phyloP scores from a whole-genome alignment of 306 rosid genomes.

The Delonix regia region DNA sequence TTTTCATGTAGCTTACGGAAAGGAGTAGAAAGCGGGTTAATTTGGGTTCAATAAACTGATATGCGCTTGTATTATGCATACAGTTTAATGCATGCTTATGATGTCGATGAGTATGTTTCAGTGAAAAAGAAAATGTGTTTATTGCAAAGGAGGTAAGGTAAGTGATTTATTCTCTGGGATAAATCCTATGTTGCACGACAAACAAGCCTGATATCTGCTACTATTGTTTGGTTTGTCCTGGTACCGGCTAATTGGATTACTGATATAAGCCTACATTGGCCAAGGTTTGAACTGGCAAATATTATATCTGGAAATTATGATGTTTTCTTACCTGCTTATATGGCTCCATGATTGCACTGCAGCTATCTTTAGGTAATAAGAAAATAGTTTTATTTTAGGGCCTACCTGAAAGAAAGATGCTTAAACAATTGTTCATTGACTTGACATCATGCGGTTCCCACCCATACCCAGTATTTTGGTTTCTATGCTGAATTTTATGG shows the following conservation, averaged over 20 bases:
- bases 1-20: not conserved
- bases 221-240: not conserved
- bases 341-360: not conserved
- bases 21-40: not conserved
- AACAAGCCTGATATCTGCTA: not conserved
- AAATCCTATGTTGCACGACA: not conserved
- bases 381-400: not conserved
- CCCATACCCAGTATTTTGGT: not conserved
- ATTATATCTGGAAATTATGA: not conserved
- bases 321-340: not conserved
- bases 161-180: not conserved
- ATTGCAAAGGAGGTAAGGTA: no score
- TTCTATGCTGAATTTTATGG: not conserved
- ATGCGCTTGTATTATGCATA: not conserved
- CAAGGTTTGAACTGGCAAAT: not conserved
- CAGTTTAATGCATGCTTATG: not conserved
- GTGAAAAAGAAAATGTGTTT: no score
- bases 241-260: not conserved
- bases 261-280: not conserved
- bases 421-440: not conserved
- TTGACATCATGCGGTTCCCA: not conserved
- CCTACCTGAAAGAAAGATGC: not conserved
- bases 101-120: not conserved
- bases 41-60: not conserved
- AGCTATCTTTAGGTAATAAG: not conserved